Conservation (phyloP, 257 asterid genomes). For the Solanum pinnatisectum region DNA sequence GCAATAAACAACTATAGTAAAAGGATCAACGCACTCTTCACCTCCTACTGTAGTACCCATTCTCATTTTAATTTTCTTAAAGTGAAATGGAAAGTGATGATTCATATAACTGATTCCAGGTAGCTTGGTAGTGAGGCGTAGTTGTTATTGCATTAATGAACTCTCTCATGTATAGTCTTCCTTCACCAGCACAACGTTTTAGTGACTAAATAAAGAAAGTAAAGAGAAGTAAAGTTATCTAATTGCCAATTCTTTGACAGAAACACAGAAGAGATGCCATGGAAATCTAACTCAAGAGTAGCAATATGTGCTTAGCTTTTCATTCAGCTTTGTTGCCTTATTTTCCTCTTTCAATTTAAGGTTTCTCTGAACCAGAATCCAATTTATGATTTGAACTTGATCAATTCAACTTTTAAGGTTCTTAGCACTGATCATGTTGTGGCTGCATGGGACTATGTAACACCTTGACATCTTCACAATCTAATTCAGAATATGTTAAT, state of each 20-base stretch:
- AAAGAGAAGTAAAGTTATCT: background rate
- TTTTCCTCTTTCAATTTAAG: background rate
- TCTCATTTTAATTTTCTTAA: background rate
- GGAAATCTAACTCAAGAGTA: background rate
- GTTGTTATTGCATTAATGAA: background rate
- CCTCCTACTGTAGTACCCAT: background rate
- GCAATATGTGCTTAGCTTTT: background rate
- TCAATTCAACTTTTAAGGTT: background rate
- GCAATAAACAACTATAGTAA: background rate
- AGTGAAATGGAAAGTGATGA: background rate
- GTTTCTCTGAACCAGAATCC: background rate
- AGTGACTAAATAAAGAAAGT: background rate
- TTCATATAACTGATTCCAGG: background rate
- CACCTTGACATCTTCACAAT: background rate
- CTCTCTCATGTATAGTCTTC: background rate
- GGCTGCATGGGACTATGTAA: background rate
- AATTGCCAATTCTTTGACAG: background rate
- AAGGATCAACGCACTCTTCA: background rate
- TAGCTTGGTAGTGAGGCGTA: background rate
- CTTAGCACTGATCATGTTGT: background rate
- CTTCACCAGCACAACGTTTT: background rate
- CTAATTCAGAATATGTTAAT: background rate
- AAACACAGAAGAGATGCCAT: background rate
- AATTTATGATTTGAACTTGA: background rate
- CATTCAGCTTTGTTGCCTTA: background rate